Evolutionary conservation across 2,329 filamentous ascomycete species (phyloP).

Genomic region (Claviceps monticola): DNA sequence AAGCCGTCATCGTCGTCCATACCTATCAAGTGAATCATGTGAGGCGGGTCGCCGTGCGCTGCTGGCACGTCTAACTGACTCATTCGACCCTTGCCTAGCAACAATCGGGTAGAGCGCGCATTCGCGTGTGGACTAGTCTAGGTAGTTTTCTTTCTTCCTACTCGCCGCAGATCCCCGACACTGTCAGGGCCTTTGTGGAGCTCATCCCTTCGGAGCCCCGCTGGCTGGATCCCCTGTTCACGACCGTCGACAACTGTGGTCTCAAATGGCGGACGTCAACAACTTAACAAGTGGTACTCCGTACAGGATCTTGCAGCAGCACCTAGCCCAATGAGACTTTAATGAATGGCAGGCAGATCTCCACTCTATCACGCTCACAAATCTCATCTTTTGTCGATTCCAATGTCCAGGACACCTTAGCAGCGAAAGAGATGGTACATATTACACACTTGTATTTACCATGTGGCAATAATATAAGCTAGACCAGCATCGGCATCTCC

Average conservation of each 20-base stretch:
- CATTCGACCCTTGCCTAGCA: neutral
- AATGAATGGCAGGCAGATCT: neutral
- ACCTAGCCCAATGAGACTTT: neutral
- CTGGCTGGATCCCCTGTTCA: neutral
- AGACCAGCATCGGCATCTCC: neutral
- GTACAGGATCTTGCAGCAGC: neutral
- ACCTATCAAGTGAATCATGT: neutral
- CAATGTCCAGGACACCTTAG: neutral
- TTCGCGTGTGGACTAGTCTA: neutral
- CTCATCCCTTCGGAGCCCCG: neutral
- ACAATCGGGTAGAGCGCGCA: neutral
- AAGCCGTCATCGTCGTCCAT: neutral
- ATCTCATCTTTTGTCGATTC: neutral
- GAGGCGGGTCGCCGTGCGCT: conserved; percentile 3
- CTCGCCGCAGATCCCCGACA: neutral
- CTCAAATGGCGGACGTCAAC: neutral
- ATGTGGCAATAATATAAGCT: neutral
- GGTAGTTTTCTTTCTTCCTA: neutral
- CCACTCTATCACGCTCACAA: conserved; percentile 5
- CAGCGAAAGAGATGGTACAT: neutral
- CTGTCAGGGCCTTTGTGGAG: conserved; percentile 1
- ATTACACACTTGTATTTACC: neutral
- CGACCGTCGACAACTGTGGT: neutral
- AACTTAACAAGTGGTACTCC: neutral
- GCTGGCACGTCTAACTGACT: conserved; percentile 9